Conservation (phyloP, 768 basidiomycete species). For the Lyophyllum semitale region DNA sequence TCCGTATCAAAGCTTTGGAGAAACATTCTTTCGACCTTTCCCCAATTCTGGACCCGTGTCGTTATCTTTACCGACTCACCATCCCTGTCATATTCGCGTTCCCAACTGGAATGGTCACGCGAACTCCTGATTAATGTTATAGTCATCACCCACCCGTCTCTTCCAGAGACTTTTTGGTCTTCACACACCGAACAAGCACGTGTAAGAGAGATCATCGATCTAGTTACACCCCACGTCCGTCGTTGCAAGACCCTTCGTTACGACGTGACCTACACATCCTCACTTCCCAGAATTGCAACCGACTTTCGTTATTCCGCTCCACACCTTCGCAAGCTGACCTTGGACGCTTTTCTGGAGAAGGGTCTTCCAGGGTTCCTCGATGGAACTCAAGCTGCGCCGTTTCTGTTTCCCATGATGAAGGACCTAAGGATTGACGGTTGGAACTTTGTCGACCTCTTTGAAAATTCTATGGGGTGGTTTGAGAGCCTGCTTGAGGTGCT, state of each 20-base stretch:
- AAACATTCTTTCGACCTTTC: background rate
- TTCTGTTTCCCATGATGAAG: background rate
- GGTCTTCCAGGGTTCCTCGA: background rate
- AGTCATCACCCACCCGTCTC: too few relatives aligned
- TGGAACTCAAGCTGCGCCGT: background rate
- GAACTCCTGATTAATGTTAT: too few relatives aligned
- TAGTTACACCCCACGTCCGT: too few relatives aligned
- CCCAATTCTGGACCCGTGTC: background rate
- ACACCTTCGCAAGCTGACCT: background rate
- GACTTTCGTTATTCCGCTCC: background rate
- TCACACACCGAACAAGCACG: too few relatives aligned
- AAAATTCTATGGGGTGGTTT: background rate
- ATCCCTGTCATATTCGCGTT: background rate
- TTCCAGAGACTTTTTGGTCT: too few relatives aligned
- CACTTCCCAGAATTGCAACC: background rate
- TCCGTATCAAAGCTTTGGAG: background rate
- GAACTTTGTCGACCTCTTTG: background rate
- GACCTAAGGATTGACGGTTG: background rate
- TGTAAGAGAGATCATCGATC: too few relatives aligned
- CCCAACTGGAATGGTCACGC: background rate
- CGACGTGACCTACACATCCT: constrained; percentile 3
- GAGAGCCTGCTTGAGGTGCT: background rate
- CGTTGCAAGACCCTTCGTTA: too few relatives aligned
- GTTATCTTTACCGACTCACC: background rate
- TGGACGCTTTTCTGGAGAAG: background rate